Evolutionary conservation across 78 protist species (phyloP).

Genomic region (Cavenderia fasciculata): DNA sequence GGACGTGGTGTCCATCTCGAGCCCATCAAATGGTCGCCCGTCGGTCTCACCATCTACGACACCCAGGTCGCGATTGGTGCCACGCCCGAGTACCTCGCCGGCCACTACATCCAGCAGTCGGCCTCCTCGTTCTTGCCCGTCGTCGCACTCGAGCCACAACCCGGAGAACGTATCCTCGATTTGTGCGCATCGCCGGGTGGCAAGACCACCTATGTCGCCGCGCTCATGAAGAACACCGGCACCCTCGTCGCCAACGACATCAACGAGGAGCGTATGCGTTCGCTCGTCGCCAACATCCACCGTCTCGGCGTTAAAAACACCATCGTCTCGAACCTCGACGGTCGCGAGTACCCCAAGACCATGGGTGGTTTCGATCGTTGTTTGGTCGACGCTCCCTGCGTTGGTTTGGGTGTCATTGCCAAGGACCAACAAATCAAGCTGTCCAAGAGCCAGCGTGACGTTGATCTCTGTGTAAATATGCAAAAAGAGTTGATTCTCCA

Average conservation of each 20-base stretch:
- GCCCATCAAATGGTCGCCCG: conserved; percentile 93
- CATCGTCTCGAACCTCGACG: conserved; percentile 94
- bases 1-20: conserved; percentile 94
- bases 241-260: conserved; percentile 96
- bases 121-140: conserved; percentile 99
- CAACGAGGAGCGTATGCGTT: conserved; percentile 87
- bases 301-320: conserved; percentile 89
- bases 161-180: conserved; percentile 93
- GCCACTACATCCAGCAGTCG: conserved; percentile 98
- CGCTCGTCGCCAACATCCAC: conserved; percentile 92
- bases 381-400: conserved; percentile 99
- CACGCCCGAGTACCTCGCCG: conserved; percentile 97
- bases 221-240: conserved; percentile 98
- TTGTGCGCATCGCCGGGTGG: conserved; percentile 99
- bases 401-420: conserved; percentile 98
- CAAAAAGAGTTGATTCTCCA: conserved; percentile 97
- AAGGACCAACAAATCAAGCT: conserved; percentile 87
- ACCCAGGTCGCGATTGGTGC: conserved; percentile 92
- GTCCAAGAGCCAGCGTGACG: conserved; percentile 88
- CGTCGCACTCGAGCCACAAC: conserved; percentile 96
- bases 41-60: conserved; percentile 96
- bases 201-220: conserved; percentile 97
- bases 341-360: conserved; percentile 88
- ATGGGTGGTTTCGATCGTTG: conserved; percentile 96
- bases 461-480: conserved; percentile 84